Evolutionary conservation across 129 eudicot genomes (phyloP).

Genomic region (carrot (Daucus carota)): DH1_v3.0 NC_030384.2:44496501-44497000

Average conservation of each 20-base stretch:
- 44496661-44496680: conserved; percentile 82
- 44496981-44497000: background rate
- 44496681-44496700: conserved; percentile 68
- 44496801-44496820: background rate
- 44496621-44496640: conserved; percentile 92
- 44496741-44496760: background rate
- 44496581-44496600: background rate
- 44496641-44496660: conserved; percentile 98
- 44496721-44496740: background rate
- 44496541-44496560: background rate
- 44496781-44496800: background rate
- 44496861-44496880: background rate
- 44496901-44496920: background rate
- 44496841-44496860: background rate
- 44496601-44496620: conserved; percentile 50
- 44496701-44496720: background rate
- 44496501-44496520: background rate
- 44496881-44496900: background rate
- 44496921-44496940: background rate
- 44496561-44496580: background rate
- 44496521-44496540: background rate
- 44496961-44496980: background rate
- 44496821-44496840: background rate
- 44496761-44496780: background rate
- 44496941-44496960: background rate